These are phyloP conservation scores for Macadamia integrifolia DNA, from an alignment of 164 flowering plant genomes.

Conservation along the genomic window DNA sequence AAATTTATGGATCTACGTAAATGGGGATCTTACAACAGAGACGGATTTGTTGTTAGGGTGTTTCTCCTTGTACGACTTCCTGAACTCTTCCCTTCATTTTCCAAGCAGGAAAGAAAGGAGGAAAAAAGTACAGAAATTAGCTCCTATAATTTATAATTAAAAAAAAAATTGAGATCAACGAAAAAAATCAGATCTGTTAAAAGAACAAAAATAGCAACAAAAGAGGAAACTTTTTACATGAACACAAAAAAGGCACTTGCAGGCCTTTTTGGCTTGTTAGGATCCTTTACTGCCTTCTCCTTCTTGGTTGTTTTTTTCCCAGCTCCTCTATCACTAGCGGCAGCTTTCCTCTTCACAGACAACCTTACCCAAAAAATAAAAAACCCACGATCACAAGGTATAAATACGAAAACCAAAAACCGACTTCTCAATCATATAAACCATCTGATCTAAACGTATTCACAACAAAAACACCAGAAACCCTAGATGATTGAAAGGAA, in stretches of 20 bases:
- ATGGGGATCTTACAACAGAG: slow-evolving; percentile 45
- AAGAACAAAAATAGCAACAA: neutral
- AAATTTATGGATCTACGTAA: neutral
- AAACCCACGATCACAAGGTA: neutral
- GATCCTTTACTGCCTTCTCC: slow-evolving; percentile 63
- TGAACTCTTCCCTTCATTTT: slow-evolving; percentile 66
- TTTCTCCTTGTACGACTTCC: slow-evolving; percentile 58
- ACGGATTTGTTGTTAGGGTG: slow-evolving; percentile 81
- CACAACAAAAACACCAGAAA: neutral
- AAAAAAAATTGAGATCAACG: neutral
- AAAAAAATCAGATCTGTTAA: neutral
- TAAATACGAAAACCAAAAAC: too few relatives aligned
- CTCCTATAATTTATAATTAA: too few relatives aligned
- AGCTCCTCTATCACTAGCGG: slow-evolving; percentile 13
- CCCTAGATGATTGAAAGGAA: neutral
- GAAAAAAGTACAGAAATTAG: neutral
- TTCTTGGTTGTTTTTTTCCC: slow-evolving; percentile 36
- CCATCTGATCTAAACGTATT: neutral
- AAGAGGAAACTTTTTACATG: slow-evolving; percentile 32
- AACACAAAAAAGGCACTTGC: slow-evolving; percentile 87
- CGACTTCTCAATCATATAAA: neutral
- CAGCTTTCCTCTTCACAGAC: slow-evolving; percentile 24
- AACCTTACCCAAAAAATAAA: slow-evolving; percentile 24
- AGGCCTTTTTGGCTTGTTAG: slow-evolving; percentile 90
- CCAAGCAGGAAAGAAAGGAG: neutral